phyloP scores from a whole-genome alignment of 192 early-diverging fungal species.

The Thamnidium elegans region DNA sequence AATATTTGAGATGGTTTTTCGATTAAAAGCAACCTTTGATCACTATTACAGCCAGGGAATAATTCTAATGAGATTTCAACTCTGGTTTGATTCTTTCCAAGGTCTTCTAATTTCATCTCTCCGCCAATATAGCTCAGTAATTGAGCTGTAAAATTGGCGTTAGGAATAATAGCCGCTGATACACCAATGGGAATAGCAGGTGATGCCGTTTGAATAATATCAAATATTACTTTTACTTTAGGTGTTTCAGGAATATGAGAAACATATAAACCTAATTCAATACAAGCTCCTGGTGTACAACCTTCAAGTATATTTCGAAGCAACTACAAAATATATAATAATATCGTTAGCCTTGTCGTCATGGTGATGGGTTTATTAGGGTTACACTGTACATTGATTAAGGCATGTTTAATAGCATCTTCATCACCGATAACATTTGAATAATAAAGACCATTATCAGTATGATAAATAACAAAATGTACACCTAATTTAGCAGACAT shows the following conservation, averaged over 20 bases:
- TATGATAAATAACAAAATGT: conserved; percentile 50
- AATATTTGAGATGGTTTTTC: conserved; percentile 24
- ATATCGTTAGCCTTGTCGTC: not conserved
- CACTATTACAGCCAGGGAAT: conserved; percentile 8
- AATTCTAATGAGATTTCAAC: conserved; percentile 25
- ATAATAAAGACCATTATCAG: conserved; percentile 46
- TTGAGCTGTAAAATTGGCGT: conserved; percentile 33
- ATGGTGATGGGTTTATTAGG: conserved; percentile 1
- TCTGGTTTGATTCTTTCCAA: conserved; percentile 20
- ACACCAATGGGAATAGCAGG: conserved; percentile 19
- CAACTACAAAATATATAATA: conserved; percentile 35
- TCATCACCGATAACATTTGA: conserved; percentile 50
- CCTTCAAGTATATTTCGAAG: conserved; percentile 51
- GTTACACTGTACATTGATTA: conserved; percentile 46
- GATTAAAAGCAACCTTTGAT: conserved; percentile 6
- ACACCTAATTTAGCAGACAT: conserved; percentile 45
- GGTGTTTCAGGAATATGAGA: conserved; percentile 1
- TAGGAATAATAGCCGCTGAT: conserved; percentile 23
- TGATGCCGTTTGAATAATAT: conserved; percentile 20
- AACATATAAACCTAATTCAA: conserved; percentile 50
- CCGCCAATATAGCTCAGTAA: conserved; percentile 27
- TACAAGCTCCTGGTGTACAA: conserved; percentile 46
- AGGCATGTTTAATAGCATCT: conserved; percentile 46
- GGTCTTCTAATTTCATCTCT: conserved; percentile 17
- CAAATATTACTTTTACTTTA: conserved; percentile 15